These are phyloP conservation scores for Clohesyomyces aquaticus DNA, from an alignment of 495 filamentous ascomycete genomes.

Conservation along the genomic window DNA sequence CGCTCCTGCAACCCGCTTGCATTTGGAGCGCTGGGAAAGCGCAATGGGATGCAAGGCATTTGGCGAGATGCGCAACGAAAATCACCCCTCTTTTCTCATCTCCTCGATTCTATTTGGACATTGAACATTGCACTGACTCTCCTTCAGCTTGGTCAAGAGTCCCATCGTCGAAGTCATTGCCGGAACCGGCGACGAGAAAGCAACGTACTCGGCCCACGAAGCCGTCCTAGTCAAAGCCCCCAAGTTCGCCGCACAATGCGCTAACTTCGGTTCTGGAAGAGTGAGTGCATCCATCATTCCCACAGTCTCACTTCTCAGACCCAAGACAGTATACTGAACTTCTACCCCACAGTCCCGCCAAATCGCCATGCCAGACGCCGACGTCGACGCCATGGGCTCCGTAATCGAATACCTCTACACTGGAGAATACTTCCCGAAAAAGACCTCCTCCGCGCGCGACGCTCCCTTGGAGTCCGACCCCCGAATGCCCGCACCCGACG, in stretches of 20 bases:
- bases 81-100: neutral
- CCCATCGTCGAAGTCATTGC: conserved; percentile 80
- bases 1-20: neutral
- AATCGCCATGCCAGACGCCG: conserved; percentile 69
- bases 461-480: conserved; percentile 62
- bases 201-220: conserved; percentile 77
- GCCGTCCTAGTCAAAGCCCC: conserved; percentile 72
- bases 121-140: conserved; percentile 39
- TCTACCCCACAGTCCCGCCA: conserved; percentile 56
- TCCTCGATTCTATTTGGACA: neutral
- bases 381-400: conserved; percentile 80
- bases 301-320: too few relatives aligned
- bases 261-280: conserved; percentile 56
- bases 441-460: conserved; percentile 55
- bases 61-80: too few relatives aligned
- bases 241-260: conserved; percentile 68
- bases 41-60: neutral
- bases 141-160: conserved; percentile 68
- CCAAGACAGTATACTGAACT: neutral
- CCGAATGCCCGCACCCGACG: conserved; percentile 62
- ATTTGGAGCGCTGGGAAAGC: neutral
- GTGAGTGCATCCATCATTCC: too few relatives aligned
- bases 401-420: conserved; percentile 94
- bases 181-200: conserved; percentile 63
- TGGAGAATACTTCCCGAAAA: conserved; percentile 80